phyloP scores from a whole-genome alignment of 2,329 filamentous ascomycete species.

The Clathrospora elynae region DNA sequence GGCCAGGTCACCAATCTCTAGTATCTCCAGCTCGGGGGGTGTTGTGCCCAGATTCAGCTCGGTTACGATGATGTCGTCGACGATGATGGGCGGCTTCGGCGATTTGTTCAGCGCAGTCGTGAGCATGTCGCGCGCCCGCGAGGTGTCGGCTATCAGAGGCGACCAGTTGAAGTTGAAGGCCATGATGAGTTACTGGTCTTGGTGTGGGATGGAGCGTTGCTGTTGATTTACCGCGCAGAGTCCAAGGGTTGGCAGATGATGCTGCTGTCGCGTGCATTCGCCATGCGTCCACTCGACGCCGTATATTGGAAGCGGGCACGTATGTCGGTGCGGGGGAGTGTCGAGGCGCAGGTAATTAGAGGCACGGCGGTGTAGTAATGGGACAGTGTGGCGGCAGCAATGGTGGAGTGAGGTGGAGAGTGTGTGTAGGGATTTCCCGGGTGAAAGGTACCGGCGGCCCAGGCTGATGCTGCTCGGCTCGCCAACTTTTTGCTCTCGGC shows the following conservation, averaged over 20 bases:
- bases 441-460: slow-evolving; percentile 25
- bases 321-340: neutral
- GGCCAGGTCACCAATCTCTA: slow-evolving; percentile 96
- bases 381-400: slow-evolving; percentile 17
- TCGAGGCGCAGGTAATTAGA: neutral
- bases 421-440: slow-evolving; percentile 35
- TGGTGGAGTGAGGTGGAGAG: slow-evolving; percentile 29
- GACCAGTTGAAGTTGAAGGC: slow-evolving; percentile 99
- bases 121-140: slow-evolving; percentile 88
- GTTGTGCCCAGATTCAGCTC: slow-evolving; percentile 96
- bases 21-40: slow-evolving; percentile 91
- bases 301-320: slow-evolving; percentile 8
- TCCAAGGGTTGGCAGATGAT: slow-evolving; percentile 26
- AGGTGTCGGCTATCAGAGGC: slow-evolving; percentile 92
- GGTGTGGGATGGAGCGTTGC: slow-evolving; percentile 20
- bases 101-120: slow-evolving; percentile 97
- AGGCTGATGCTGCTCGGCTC: slow-evolving; percentile 17
- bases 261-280: slow-evolving; percentile 47
- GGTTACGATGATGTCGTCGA: slow-evolving; percentile 98
- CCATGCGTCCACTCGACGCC: slow-evolving; percentile 40
- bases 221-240: slow-evolving; percentile 21
- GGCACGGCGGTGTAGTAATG: slow-evolving; percentile 1
- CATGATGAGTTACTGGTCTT: slow-evolving; percentile 61
- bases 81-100: slow-evolving; percentile 96
- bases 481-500: slow-evolving; percentile 29